Percentiles rank a stretch among this genome's conserved stretches.
Evolutionary conservation across 176 grass and related monocot genomes (phyloP).

Genomic region (Aechmea fasciata): DNA sequence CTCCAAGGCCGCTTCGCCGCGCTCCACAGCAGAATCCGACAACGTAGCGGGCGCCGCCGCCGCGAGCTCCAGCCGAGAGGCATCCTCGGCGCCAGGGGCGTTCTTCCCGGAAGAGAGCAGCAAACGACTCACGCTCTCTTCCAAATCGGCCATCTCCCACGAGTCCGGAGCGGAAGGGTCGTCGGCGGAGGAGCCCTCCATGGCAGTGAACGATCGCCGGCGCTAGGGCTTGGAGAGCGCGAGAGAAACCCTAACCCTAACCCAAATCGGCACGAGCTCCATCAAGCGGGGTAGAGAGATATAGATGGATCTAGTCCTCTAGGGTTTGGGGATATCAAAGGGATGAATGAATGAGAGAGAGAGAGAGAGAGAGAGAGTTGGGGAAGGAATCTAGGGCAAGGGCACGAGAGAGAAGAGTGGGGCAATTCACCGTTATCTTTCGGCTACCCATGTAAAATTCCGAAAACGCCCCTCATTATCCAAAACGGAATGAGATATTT

Average conservation of each 20-base stretch:
- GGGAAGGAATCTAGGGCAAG: no score
- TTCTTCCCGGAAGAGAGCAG: slow-evolving; percentile 41
- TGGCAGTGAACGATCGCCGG: slow-evolving; percentile 1
- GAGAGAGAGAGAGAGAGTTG: background rate
- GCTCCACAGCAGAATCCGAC: slow-evolving; percentile 27
- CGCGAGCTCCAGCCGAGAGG: background rate
- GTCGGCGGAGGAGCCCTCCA: slow-evolving; percentile 18
- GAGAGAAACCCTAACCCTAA: slow-evolving; percentile 1
- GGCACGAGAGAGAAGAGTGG: background rate
- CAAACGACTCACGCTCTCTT: slow-evolving; percentile 62
- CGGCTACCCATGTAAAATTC: background rate
- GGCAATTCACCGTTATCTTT: background rate
- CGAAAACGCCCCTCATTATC: background rate
- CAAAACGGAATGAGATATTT: background rate
- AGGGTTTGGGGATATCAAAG: background rate
- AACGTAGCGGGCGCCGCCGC: background rate
- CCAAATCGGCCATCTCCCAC: slow-evolving; percentile 89
- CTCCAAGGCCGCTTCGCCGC: slow-evolving; percentile 22
- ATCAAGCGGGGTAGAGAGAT: background rate
- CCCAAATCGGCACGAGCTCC: background rate
- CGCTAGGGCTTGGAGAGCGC: slow-evolving; percentile 17
- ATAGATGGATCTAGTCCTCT: background rate
- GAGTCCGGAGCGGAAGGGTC: slow-evolving; percentile 45
- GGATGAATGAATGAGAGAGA: no score
- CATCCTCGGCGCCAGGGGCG: background rate